These are phyloP conservation scores for Pogostemon cablin DNA, from an alignment of 257 asterid genomes.

Conservation along the genomic window DNA sequence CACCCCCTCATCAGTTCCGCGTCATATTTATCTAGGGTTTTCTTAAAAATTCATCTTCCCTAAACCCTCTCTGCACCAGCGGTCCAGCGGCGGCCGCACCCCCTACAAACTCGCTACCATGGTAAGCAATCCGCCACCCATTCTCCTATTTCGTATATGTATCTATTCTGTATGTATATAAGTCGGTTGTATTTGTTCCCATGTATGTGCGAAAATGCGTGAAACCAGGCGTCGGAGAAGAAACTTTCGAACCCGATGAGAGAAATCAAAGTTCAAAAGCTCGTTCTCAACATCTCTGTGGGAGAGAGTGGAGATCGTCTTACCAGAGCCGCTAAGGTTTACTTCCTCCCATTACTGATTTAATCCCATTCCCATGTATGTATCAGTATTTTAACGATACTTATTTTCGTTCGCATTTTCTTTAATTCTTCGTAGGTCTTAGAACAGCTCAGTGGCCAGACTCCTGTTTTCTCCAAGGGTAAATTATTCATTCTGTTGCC, in stretches of 20 bases:
- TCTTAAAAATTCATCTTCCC: background rate
- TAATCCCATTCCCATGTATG: background rate
- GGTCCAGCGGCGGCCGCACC: conserved; percentile 21
- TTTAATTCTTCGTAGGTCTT: conserved; percentile 31
- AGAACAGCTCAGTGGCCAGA: conserved; percentile 52
- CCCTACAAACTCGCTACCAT: conserved; percentile 29
- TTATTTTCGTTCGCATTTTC: background rate
- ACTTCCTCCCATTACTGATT: background rate
- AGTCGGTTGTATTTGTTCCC: background rate
- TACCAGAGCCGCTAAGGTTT: conserved; percentile 52
- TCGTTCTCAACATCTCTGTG: conserved; percentile 50
- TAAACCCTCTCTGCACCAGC: conserved; percentile 26
- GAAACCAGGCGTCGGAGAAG: conserved; percentile 53
- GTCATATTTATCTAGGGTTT: conserved; percentile 29
- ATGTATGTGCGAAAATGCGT: conserved; percentile 25
- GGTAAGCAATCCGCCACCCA: conserved; percentile 30
- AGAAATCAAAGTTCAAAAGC: conserved; percentile 52
- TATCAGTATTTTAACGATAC: background rate
- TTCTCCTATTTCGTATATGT: background rate
- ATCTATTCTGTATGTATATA: background rate
- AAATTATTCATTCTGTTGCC: conserved; percentile 1
- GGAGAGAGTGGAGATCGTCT: conserved; percentile 57
- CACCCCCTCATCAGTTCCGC: conserved; percentile 16
- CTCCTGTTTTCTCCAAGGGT: conserved; percentile 54
- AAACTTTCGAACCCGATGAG: conserved; percentile 51